phyloP scores from a whole-genome alignment of 345 rosid species.

The Murraya paniculata region DNA sequence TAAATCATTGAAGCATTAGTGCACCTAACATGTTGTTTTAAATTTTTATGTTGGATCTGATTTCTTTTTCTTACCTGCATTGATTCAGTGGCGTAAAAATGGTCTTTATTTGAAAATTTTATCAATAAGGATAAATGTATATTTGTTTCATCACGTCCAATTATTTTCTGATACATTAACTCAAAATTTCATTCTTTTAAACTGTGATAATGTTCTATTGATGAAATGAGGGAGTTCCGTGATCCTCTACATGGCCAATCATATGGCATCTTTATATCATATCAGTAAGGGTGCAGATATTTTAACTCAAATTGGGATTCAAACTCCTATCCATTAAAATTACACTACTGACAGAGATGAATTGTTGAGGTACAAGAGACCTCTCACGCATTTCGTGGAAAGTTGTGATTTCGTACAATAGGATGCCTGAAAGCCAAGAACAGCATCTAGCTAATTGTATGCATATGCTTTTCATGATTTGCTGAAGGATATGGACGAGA shows the following conservation, averaged over 20 bases:
- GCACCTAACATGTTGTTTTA: not conserved
- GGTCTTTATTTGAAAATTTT: not conserved
- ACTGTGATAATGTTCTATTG: not conserved
- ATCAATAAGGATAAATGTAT: not conserved
- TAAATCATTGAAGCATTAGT: not conserved
- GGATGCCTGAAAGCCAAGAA: not conserved
- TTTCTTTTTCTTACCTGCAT: slow-evolving; percentile 1
- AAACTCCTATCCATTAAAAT: not conserved
- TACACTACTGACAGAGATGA: not conserved
- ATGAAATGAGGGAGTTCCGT: not conserved
- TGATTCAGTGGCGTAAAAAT: not conserved
- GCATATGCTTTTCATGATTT: slow-evolving; percentile 27
- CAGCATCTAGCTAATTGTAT: slow-evolving; percentile 13
- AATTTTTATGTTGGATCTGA: not conserved
- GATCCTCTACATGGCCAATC: not conserved
- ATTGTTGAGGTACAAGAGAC: not conserved
- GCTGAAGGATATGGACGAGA: slow-evolving; percentile 54
- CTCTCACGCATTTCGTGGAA: not conserved
- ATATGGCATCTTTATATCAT: not conserved
- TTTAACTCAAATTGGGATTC: not conserved
- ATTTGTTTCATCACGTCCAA: not conserved
- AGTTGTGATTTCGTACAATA: not conserved
- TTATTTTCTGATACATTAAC: not conserved
- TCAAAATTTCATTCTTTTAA: not conserved
- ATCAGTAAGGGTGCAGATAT: not conserved